phyloP scores from a whole-genome alignment of 2,329 filamentous ascomycete species.

The Sporothrix variecibatus region DNA sequence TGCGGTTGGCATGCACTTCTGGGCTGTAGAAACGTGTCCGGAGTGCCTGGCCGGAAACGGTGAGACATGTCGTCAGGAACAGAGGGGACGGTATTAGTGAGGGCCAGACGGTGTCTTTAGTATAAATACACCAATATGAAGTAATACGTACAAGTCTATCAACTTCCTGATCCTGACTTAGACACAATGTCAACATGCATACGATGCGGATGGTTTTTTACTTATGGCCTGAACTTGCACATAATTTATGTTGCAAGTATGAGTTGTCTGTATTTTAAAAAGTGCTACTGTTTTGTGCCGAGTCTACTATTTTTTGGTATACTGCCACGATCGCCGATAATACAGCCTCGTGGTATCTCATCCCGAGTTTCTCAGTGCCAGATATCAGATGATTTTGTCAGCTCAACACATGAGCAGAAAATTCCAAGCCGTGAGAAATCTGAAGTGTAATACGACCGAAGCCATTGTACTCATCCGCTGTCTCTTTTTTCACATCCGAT shows the following conservation, averaged over 20 bases:
- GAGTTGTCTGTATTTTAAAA: background rate
- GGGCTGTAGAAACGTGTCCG: background rate
- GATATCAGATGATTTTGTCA: background rate
- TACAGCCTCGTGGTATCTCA: constrained; percentile 2
- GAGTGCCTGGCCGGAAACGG: constrained; percentile 13
- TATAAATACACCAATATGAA: background rate
- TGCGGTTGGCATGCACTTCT: background rate
- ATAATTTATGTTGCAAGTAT: background rate
- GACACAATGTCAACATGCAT: background rate
- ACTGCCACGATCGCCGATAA: background rate
- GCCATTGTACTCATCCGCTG: background rate
- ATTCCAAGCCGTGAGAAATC: background rate
- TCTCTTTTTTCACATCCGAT: background rate
- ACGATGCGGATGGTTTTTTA: background rate
- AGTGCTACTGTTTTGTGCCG: background rate
- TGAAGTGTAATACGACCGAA: background rate
- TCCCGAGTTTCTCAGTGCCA: background rate
- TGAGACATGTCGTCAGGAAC: constrained; percentile 8
- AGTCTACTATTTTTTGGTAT: background rate
- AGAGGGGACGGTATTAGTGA: background rate
- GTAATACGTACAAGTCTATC: background rate
- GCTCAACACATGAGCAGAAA: background rate
- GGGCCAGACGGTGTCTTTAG: background rate
- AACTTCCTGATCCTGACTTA: background rate
- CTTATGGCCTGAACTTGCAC: background rate